These are phyloP conservation scores for Rhizopogon vinicolor DNA, from an alignment of 768 basidiomycete species.

Conservation along the genomic window DNA sequence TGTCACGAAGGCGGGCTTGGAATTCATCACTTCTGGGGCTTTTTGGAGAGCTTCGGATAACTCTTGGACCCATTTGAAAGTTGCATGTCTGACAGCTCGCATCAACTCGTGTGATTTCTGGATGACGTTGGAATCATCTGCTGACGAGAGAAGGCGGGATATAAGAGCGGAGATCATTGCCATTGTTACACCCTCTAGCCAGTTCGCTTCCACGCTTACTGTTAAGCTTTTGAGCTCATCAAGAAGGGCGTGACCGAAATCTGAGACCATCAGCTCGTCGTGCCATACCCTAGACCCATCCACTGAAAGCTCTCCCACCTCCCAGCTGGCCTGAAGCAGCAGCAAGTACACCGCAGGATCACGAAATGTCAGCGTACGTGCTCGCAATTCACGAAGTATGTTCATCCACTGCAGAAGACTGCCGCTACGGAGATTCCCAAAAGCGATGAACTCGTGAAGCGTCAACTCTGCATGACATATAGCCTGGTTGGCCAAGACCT, in stretches of 20 bases:
- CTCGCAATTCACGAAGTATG: constrained; percentile 37
- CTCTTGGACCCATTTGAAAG: constrained; percentile 32
- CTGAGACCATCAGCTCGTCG: no score
- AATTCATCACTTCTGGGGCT: neutral
- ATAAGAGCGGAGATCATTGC: constrained; percentile 24
- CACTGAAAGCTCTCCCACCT: no score
- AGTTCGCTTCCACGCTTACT: no score
- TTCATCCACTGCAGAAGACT: constrained; percentile 42
- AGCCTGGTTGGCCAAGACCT: constrained; percentile 36
- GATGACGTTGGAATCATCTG: constrained; percentile 7
- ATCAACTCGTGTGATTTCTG: constrained; percentile 21
- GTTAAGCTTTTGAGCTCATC: no score
- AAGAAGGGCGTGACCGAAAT: no score
- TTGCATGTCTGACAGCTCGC: constrained; percentile 22
- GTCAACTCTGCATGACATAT: constrained; percentile 32
- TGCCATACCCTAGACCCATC: no score
- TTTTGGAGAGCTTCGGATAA: constrained; percentile 17
- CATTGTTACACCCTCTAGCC: constrained; percentile 27
- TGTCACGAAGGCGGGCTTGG: constrained; percentile 11
- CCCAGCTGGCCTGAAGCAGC: no score
- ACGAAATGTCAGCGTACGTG: no score
- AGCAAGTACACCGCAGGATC: no score
- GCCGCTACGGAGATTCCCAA: constrained; percentile 37
- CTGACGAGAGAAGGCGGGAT: constrained; percentile 29
- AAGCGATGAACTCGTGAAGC: constrained; percentile 38